phyloP scores from a whole-genome alignment of 441 rosid genomes.

The Biscutella laevigata region DNA sequence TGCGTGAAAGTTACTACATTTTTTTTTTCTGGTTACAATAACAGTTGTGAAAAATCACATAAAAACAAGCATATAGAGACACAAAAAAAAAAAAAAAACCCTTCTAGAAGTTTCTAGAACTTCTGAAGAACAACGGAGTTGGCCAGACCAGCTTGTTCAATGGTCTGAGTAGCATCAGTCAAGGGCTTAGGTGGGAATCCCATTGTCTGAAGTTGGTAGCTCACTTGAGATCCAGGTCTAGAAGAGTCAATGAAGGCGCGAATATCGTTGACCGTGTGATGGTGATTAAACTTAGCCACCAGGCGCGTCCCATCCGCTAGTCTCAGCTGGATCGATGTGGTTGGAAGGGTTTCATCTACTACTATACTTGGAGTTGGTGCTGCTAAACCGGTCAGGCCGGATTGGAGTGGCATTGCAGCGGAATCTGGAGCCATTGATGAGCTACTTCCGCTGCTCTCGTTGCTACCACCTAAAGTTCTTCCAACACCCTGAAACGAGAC shows the following conservation, averaged over 20 bases:
- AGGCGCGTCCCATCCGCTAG: slow-evolving; percentile 76
- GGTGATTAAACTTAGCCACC: slow-evolving; percentile 58
- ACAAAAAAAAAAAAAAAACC: background rate
- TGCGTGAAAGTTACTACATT: slow-evolving; percentile 20
- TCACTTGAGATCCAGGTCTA: slow-evolving; percentile 46
- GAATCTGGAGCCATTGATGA: slow-evolving; percentile 16
- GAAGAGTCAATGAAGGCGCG: slow-evolving; percentile 62
- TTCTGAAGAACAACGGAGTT: slow-evolving; percentile 86
- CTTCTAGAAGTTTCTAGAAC: slow-evolving; percentile 27
- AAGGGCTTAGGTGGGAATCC: slow-evolving; percentile 86
- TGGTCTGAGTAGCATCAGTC: slow-evolving; percentile 46
- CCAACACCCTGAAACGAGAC: slow-evolving; percentile 83
- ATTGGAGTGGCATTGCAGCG: slow-evolving; percentile 28
- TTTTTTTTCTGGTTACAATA: slow-evolving; percentile 8
- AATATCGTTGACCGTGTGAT: slow-evolving; percentile 57
- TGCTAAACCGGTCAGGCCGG: slow-evolving; percentile 22
- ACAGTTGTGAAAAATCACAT: slow-evolving; percentile 3
- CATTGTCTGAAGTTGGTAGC: slow-evolving; percentile 79
- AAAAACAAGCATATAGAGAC: background rate
- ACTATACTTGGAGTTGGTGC: slow-evolving; percentile 31
- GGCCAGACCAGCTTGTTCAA: slow-evolving; percentile 75
- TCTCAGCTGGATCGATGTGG: slow-evolving; percentile 81
- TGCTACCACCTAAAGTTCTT: slow-evolving; percentile 63
- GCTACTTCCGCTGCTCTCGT: slow-evolving; percentile 33
- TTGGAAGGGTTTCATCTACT: slow-evolving; percentile 57